Evolutionary conservation across 164 flowering plant species (phyloP).

Genomic region (Buxus sempervirens): DNA sequence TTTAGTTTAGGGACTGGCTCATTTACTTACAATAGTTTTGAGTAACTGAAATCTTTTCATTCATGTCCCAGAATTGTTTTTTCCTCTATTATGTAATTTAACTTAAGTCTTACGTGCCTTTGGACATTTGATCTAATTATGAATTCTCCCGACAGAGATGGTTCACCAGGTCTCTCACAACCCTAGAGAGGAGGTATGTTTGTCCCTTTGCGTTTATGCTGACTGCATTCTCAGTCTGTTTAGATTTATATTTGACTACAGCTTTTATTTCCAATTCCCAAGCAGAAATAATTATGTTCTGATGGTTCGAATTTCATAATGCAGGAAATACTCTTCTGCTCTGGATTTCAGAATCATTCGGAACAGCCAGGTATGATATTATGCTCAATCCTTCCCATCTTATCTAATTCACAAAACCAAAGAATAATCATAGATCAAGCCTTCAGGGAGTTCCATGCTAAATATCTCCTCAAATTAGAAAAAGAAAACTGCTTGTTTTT

Average conservation of each 20-base stretch:
- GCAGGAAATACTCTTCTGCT: slow-evolving; percentile 57
- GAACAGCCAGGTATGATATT: slow-evolving; percentile 46
- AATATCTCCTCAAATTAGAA: not conserved
- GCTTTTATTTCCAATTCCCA: not conserved
- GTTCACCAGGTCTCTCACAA: slow-evolving; percentile 39
- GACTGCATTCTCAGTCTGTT: not conserved
- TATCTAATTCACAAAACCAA: no score
- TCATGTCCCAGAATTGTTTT: not conserved
- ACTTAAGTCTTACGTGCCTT: not conserved
- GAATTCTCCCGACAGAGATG: slow-evolving; percentile 40
- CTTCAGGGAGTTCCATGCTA: not conserved
- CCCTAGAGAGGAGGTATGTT: slow-evolving; percentile 52
- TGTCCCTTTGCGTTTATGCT: not conserved
- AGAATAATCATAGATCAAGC: not conserved
- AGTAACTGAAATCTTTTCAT: not conserved
- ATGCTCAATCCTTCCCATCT: not conserved
- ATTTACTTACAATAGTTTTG: no score
- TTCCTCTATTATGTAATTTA: not conserved
- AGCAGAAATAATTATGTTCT: not conserved
- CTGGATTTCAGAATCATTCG: slow-evolving; percentile 43
- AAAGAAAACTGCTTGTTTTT: not conserved
- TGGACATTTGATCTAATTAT: not conserved
- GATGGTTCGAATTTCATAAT: slow-evolving; percentile 5
- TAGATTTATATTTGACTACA: not conserved
- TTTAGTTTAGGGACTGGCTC: slow-evolving; percentile 16